phyloP scores from a whole-genome alignment of 1,284 basidiomycete genomes.

The Puccinia polysora region DNA sequence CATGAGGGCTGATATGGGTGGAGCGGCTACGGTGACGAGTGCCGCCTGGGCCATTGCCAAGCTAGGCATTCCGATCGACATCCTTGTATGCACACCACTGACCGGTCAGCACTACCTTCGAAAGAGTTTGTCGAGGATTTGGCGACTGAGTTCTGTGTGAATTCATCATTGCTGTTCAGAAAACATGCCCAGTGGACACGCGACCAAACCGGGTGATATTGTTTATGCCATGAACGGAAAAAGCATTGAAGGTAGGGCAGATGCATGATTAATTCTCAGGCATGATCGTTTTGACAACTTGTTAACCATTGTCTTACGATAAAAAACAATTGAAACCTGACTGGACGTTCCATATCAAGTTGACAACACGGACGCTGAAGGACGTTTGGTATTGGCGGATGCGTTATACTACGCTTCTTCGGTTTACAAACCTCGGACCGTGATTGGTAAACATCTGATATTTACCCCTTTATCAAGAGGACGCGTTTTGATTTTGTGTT shows the following conservation, averaged over 20 bases:
- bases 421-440: conserved; percentile 70
- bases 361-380: conserved; percentile 64
- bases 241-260: conserved; percentile 69
- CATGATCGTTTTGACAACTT: conserved; percentile 66
- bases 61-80: conserved; percentile 62
- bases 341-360: conserved; percentile 13
- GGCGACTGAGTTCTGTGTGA: no score
- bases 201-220: conserved; percentile 75
- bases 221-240: conserved; percentile 73
- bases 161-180: conserved; percentile 66
- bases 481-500: no score
- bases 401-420: conserved; percentile 78
- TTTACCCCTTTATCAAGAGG: no score
- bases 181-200: conserved; percentile 75
- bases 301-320: no score
- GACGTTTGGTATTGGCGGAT: conserved; percentile 69
- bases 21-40: conserved; percentile 72
- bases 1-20: conserved; percentile 82
- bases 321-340: no score
- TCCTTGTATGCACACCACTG: conserved; percentile 32
- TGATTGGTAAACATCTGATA: no score
- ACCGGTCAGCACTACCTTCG: conserved; percentile 22
- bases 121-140: no score
- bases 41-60: conserved; percentile 73
- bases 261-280: conserved; percentile 59